Percentiles rank a stretch among this genome's conserved stretches.
These are phyloP conservation scores for Rhazya stricta DNA, from an alignment of 257 asterid genomes.

Conservation along the genomic window DNA sequence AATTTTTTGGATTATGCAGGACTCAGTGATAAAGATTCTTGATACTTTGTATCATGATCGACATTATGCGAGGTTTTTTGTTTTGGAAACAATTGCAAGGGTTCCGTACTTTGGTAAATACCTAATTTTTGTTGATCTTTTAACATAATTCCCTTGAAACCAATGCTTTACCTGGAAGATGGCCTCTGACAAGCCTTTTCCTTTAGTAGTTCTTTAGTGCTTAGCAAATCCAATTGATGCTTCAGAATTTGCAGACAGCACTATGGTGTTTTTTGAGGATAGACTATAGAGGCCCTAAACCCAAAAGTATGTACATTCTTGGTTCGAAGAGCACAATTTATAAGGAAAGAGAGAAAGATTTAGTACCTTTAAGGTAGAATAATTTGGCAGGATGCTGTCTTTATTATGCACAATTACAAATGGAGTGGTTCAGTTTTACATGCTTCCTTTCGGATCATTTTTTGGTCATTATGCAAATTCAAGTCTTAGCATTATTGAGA, in stretches of 20 bases:
- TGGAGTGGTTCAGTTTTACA: background rate
- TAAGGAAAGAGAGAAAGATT: background rate
- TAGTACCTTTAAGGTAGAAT: background rate
- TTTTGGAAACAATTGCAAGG: conserved; percentile 96
- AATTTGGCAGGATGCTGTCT: background rate
- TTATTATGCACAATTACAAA: background rate
- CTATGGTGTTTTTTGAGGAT: background rate
- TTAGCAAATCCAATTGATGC: background rate
- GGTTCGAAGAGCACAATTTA: background rate
- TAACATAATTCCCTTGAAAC: background rate
- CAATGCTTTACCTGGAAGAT: background rate
- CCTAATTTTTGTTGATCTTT: conserved; percentile 17
- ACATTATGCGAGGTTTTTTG: conserved; percentile 78
- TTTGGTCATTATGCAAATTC: background rate
- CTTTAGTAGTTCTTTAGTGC: too few relatives aligned
- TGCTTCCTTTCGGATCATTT: background rate
- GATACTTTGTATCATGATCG: conserved; percentile 84
- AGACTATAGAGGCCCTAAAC: background rate
- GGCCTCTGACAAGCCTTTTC: background rate
- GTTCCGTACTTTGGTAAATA: conserved; percentile 94
- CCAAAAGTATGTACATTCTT: background rate
- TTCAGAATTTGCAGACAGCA: background rate
- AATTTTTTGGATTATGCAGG: conserved; percentile 48
- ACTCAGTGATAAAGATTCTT: conserved; percentile 79
- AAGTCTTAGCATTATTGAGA: background rate